These are phyloP conservation scores for Cladosporium cucumerinum DNA, from an alignment of 2,329 filamentous ascomycete genomes.

Conservation along the genomic window DNA sequence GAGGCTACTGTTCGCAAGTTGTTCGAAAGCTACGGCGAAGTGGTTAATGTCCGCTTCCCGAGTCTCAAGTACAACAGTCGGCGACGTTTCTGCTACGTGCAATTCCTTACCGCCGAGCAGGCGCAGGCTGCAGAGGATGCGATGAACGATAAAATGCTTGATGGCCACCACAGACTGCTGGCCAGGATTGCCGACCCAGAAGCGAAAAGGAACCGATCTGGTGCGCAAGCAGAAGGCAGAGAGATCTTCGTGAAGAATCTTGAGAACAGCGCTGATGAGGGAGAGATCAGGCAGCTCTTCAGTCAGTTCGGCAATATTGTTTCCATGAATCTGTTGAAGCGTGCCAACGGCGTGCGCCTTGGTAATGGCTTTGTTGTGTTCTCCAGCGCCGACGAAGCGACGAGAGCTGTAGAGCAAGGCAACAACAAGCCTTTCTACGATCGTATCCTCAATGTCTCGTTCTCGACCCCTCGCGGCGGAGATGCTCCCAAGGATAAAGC, in stretches of 20 bases:
- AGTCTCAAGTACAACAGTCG: constrained; percentile 85
- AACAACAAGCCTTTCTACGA: constrained; percentile 35
- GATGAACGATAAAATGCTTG: constrained; percentile 68
- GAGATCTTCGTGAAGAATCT: constrained; percentile 86
- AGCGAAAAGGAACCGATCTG: constrained; percentile 72
- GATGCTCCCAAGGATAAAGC: constrained; percentile 31
- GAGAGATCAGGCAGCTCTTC: constrained; percentile 69
- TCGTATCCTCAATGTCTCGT: constrained; percentile 35
- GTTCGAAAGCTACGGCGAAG: constrained; percentile 71
- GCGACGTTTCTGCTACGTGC: constrained; percentile 91
- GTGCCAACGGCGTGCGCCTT: constrained; percentile 64
- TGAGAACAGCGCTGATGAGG: constrained; percentile 65
- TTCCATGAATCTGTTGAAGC: constrained; percentile 66
- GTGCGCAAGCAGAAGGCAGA: constrained; percentile 79
- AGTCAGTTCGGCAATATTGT: constrained; percentile 72
- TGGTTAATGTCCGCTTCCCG: constrained; percentile 83
- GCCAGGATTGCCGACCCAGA: constrained; percentile 82
- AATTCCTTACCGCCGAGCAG: constrained; percentile 69
- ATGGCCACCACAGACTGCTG: constrained; percentile 64
- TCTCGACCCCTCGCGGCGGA: constrained; percentile 31
- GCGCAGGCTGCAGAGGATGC: constrained; percentile 66
- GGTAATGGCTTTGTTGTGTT: constrained; percentile 82
- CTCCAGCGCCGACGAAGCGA: constrained; percentile 49
- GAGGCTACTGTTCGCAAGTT: constrained; percentile 65
- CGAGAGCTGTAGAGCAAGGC: constrained; percentile 31